A percentile compares a stretch with the other conserved stretches of the same genome.
phyloP scores from a whole-genome alignment of 768 basidiomycete genomes.

The Peribolospora baueri region DNA sequence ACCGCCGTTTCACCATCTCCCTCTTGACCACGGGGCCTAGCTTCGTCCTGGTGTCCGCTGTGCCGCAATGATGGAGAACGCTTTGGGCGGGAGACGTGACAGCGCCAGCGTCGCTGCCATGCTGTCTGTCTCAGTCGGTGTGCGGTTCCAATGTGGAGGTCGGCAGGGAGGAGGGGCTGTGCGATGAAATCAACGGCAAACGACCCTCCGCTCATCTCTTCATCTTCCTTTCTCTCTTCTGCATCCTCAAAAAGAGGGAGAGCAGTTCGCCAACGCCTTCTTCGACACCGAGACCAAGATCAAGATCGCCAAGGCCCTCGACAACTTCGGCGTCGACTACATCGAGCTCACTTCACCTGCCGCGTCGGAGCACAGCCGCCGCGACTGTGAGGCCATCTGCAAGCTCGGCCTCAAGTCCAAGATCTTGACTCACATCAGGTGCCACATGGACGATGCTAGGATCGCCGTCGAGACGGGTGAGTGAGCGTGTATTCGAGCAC shows the following conservation, averaged over 20 bases:
- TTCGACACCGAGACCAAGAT: conserved; percentile 99
- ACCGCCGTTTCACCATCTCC: too few species aligned
- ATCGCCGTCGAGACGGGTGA: conserved; percentile 92
- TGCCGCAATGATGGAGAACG: background rate
- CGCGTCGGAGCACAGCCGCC: conserved; percentile 80
- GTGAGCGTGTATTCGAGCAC: conserved; percentile 8
- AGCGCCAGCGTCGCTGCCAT: too few species aligned
- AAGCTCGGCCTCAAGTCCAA: conserved; percentile 88
- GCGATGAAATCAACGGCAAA: conserved; percentile 9
- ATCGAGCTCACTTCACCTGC: conserved; percentile 96
- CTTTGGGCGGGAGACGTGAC: background rate
- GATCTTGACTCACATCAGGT: conserved; percentile 95
- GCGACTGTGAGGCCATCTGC: conserved; percentile 95
- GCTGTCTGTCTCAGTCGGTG: too few species aligned
- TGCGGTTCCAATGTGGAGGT: too few species aligned
- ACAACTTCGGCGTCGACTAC: conserved; percentile 98
- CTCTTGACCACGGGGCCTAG: too few species aligned
- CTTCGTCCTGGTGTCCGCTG: background rate
- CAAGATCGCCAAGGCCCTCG: conserved; percentile 89
- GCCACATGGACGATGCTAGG: conserved; percentile 98
- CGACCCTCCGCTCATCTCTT: conserved; percentile 6
- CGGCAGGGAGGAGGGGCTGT: background rate
- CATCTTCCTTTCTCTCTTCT: background rate
- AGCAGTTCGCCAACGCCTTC: conserved; percentile 98
- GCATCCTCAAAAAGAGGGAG: conserved; percentile 42